Evolutionary conservation across 2,329 filamentous ascomycete genomes (phyloP).

Genomic region (Aureobasidium sp.): DNA sequence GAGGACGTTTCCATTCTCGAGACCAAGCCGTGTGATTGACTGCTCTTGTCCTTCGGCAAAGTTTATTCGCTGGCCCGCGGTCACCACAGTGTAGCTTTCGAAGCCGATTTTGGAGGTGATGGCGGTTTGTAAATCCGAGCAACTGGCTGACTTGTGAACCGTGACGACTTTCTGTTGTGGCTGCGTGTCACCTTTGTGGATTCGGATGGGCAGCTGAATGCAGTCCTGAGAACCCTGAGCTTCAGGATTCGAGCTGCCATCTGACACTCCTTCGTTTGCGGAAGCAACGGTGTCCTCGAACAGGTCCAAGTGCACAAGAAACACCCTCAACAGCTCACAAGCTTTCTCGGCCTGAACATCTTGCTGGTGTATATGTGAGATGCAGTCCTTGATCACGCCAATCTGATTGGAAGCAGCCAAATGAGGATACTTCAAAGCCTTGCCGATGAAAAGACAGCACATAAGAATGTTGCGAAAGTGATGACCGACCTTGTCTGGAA

Average conservation of each 20-base stretch:
- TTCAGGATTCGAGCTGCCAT: neutral
- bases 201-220: conserved; percentile 4
- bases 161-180: neutral
- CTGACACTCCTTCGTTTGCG: too few species aligned
- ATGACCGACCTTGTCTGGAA: neutral
- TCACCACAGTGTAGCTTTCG: conserved; percentile 8
- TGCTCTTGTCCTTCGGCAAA: conserved; percentile 1
- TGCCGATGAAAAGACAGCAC: neutral
- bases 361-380: conserved; percentile 45
- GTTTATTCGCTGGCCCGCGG: conserved; percentile 15
- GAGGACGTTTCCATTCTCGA: conserved; percentile 9
- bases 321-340: neutral
- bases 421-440: neutral
- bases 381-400: conserved; percentile 64
- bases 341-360: neutral
- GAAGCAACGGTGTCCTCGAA: neutral
- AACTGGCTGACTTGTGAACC: conserved; percentile 3
- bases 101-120: conserved; percentile 13
- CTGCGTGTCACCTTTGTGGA: neutral
- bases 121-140: conserved; percentile 2
- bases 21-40: conserved; percentile 6
- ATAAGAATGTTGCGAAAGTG: neutral
- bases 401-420: conserved; percentile 27
- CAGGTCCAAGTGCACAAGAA: neutral
- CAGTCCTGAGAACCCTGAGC: neutral